Evolutionary conservation across 441 rosid genomes (phyloP).

Genomic region (Erodium texanum): DNA sequence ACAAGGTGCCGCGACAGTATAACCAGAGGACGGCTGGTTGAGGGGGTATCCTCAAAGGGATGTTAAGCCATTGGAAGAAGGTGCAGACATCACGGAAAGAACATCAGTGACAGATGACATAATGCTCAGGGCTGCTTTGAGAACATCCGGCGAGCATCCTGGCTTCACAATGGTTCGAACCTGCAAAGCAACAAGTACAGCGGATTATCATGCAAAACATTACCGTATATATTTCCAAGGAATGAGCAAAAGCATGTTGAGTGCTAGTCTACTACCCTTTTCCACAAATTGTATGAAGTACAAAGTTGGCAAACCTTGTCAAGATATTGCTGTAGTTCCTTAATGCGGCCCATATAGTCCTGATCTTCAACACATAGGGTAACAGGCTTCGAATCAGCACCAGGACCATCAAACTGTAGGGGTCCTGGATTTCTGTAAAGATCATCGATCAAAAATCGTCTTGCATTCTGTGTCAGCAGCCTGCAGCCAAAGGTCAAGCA

Average conservation of each 20-base stretch:
- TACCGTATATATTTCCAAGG: background rate
- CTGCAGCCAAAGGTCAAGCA: conserved; percentile 37
- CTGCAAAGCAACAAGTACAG: conserved; percentile 22
- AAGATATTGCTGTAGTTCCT: conserved; percentile 78
- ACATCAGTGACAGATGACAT: conserved; percentile 95
- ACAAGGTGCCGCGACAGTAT: too few relatives aligned
- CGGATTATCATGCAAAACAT: background rate
- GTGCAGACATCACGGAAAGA: conserved; percentile 52
- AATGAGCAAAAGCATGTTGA: background rate
- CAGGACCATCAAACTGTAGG: conserved; percentile 91
- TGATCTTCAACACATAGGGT: conserved; percentile 89
- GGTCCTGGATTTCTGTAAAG: conserved; percentile 97
- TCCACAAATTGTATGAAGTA: background rate
- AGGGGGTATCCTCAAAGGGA: conserved; percentile 22
- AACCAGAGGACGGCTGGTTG: too few relatives aligned
- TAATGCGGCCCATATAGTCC: conserved; percentile 98
- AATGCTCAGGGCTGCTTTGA: conserved; percentile 87
- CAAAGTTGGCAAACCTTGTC: conserved; percentile 49
- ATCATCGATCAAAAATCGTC: conserved; percentile 72
- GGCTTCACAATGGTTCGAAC: conserved; percentile 82
- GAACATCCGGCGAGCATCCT: conserved; percentile 86
- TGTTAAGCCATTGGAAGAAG: conserved; percentile 34
- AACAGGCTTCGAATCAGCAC: conserved; percentile 83
- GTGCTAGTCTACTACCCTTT: too few relatives aligned
- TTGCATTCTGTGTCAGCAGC: conserved; percentile 67